Evolutionary conservation across 2,329 filamentous ascomycete species (phyloP), one percentile per base, ranked within the genome.

Genomic region (Hymenoscyphus scutula): DNA sequence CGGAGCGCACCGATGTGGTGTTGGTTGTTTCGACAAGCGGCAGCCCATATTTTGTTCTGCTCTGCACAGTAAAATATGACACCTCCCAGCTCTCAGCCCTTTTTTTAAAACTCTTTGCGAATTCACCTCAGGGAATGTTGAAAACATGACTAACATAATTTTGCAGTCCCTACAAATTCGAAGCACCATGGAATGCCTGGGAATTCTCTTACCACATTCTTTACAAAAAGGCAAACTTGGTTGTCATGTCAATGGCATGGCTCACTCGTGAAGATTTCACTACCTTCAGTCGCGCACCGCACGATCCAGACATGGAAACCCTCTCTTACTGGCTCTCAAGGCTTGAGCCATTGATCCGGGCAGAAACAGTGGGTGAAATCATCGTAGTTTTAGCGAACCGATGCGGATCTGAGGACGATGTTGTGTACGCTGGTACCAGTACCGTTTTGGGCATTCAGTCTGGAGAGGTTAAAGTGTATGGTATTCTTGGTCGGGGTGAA

Each of bases 241-340:
- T 91, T 1, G 84, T 92, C 37, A 68, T 94, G 0, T 85, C 84
- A 3, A 93, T 93, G 90, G 89, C 91, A 0, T 94, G 90, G 90
- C 78, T 90, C 34, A 91, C 89, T 1, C 78, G 74, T 61, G 85
- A 79, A 64, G 81, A 79, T 69, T 79, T 75, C 1, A 78, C 70
- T 19, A 62, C 63, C 7, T 86, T 78, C 71, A 84, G 70, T 63
- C 79, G 68, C 30, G 77, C 66, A 66, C 84, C 83, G 0, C 72
- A 80, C 0, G 83, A 86, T 57, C 89, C 89, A 0, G 90, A 93
- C 67, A 81, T 90, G 76, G 85, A 90, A 27, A 92, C 89, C 0
- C 72, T 94, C 8, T 83, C 84, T 0, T 94, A 94, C 69, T 94
- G 90, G 91, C 78, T 91, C 0, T 82, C 84, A 19, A 82, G 91